Conservation (phyloP, 2,329 filamentous ascomycete species). For the Alternaria panax region DNA sequence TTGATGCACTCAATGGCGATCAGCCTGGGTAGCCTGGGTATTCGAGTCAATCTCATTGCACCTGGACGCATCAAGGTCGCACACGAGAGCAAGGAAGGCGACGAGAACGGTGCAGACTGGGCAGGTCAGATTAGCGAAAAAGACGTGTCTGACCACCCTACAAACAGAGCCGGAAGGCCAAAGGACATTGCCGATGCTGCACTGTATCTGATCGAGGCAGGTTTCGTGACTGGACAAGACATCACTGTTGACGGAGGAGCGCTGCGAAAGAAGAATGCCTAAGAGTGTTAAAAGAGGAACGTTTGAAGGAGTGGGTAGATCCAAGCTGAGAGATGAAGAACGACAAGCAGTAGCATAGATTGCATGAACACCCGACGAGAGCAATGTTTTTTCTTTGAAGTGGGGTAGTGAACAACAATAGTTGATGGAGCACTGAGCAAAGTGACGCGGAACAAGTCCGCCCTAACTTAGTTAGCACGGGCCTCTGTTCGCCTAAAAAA, state of each 20-base stretch:
- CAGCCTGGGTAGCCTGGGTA: constrained; percentile 53
- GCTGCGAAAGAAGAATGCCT: constrained; percentile 43
- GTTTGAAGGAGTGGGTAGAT: not conserved
- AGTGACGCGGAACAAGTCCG: constrained; percentile 6
- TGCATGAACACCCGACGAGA: not conserved
- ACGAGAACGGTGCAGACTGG: constrained; percentile 53
- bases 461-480: constrained; percentile 7
- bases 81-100: constrained; percentile 57
- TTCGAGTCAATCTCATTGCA: constrained; percentile 59
- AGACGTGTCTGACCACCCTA: constrained; percentile 54
- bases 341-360: not conserved
- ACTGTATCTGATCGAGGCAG: constrained; percentile 52
- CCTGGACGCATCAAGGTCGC: constrained; percentile 57
- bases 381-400: not conserved
- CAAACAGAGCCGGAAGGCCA: constrained; percentile 55
- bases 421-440: too few relatives aligned
- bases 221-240: constrained; percentile 50
- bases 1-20: constrained; percentile 61
- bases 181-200: constrained; percentile 57
- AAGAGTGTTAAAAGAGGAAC: not conserved
- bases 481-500: constrained; percentile 11
- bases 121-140: constrained; percentile 48
- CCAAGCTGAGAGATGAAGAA: not conserved
- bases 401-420: not conserved
- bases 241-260: constrained; percentile 50